Conservation (phyloP, 805 yeast species). For the Teunomyces cretensis region DNA sequence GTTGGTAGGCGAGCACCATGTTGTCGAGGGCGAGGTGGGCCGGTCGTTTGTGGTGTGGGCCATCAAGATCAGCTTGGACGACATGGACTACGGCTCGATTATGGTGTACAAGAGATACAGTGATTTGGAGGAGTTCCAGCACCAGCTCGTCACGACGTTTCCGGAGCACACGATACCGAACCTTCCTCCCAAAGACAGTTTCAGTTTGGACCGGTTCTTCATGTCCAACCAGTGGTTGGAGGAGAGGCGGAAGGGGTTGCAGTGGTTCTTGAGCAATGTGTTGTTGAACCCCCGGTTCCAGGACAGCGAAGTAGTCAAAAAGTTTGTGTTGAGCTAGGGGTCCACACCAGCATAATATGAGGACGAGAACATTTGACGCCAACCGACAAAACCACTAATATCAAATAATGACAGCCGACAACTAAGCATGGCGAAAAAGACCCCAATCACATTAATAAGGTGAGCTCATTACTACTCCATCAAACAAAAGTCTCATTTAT, state of each 20-base stretch:
- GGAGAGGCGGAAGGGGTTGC: slow-evolving; percentile 54
- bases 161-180: slow-evolving; percentile 46
- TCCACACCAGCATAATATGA: too few relatives aligned
- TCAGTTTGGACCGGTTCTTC: slow-evolving; percentile 38
- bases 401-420: not conserved
- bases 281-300: slow-evolving; percentile 49
- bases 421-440: too few relatives aligned
- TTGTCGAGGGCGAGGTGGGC: slow-evolving; percentile 38
- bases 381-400: not conserved
- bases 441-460: too few relatives aligned
- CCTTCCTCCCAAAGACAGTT: slow-evolving; percentile 52
- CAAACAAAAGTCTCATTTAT: too few relatives aligned
- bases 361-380: too few relatives aligned
- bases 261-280: slow-evolving; percentile 57
- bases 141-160: slow-evolving; percentile 31
- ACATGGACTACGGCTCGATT: slow-evolving; percentile 40
- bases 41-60: slow-evolving; percentile 40
- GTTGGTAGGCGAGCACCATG: slow-evolving; percentile 40
- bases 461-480: too few relatives aligned
- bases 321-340: slow-evolving; percentile 33
- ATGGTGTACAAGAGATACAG: slow-evolving; percentile 59
- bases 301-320: slow-evolving; percentile 36
- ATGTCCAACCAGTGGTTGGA: slow-evolving; percentile 50
- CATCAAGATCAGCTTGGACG: slow-evolving; percentile 36
- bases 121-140: slow-evolving; percentile 56